Evolutionary conservation across 169 alveolate genomes (phyloP).

Genomic region (Plasmodium vinckei): DNA sequence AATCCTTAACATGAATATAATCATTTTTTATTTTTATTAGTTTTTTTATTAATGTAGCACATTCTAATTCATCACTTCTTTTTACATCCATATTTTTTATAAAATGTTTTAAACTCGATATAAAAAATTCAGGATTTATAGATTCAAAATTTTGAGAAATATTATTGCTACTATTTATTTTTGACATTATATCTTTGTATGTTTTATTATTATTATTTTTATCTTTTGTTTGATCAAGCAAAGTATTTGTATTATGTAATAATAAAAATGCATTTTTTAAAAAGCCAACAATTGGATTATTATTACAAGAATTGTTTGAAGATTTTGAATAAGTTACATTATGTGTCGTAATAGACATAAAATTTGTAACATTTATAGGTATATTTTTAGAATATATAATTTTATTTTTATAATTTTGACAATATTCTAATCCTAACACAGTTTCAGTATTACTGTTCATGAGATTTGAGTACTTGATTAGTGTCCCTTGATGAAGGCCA

Average conservation of each 20-base stretch:
- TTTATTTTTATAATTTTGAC: not conserved
- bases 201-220: not conserved
- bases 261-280: not conserved
- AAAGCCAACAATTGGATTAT: not conserved
- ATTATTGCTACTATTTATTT: not conserved
- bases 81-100: constrained; percentile 10
- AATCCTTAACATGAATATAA: constrained; percentile 63
- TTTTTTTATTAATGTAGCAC: constrained; percentile 39
- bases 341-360: not conserved
- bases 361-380: not conserved
- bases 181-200: not conserved
- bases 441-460: no score
- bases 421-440: no score
- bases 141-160: not conserved
- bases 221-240: not conserved
- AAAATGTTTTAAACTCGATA: constrained; percentile 16
- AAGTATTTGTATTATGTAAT: not conserved
- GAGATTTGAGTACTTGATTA: not conserved
- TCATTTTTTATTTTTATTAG: constrained; percentile 69
- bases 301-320: not conserved
- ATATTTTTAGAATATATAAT: not conserved
- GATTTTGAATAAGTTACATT: not conserved
- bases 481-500: not conserved
- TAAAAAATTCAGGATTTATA: constrained; percentile 18
- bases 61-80: constrained; percentile 24